Base-by-base conservation (phyloP, 1,284 basidiomycete genomes). In the Inonotus hispidus region DNA sequence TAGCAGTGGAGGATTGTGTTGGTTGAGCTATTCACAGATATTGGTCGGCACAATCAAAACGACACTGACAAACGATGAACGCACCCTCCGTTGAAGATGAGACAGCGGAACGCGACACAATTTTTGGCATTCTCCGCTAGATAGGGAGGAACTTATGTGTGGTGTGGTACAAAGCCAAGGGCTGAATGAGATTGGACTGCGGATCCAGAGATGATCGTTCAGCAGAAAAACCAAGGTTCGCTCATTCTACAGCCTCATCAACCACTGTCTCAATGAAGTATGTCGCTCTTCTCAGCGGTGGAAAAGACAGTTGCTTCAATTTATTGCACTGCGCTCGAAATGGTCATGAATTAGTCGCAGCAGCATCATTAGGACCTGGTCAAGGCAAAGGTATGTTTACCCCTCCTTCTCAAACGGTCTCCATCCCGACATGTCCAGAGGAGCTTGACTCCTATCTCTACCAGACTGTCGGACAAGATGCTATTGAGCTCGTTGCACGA, bases 391-490 rank as follows among this genome's bases (percentile, higher is more conserved):
- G 95, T 95, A 68, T 66, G 69, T 58, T 3, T 7, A 5, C 49
- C 23, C 56, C 14, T 38, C 63, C 21, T 65, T 67, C 59, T 53
- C 21, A 49, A 37, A 50, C 29, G 59, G 54, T 57, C 58, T 53
- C 60, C 53, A 29, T 64, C 66, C 66, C 64, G 61, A 66, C 65
- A 57, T 41, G 62, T 53, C 60, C 73, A 97, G 97, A 98, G 79
- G 97, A 99, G 78, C 85, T 98, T 68, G 96, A 99, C 74, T 98
- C 96, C 49, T 99, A 96, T 77, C 83, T 99, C 75, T 99, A 98
- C 73, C 97, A 99, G 73, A 98, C 96, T 6, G 95, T 99, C 39
- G 97, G 95, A 0, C 96, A 98, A 70, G 92, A 95, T 66, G 92
- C 93, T 4, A 89, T 99, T 53, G 87, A 94, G 58, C 80, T 92